phyloP scores from a whole-genome alignment of 192 early-diverging fungal genomes.

The Coemansia sp. region DNA sequence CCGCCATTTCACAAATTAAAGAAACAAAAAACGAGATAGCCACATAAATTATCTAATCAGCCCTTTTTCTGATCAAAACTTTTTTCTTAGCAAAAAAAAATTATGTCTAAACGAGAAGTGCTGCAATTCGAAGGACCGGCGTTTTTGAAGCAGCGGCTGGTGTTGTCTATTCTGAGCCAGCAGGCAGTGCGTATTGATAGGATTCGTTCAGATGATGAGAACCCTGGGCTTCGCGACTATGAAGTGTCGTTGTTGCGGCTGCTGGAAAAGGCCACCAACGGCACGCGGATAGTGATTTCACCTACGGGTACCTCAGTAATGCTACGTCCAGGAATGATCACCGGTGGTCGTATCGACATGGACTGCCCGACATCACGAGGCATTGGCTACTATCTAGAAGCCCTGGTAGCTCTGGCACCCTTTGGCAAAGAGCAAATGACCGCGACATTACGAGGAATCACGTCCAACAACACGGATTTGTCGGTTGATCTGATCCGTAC shows the following conservation, averaged over 20 bases:
- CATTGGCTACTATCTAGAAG: conserved; percentile 95
- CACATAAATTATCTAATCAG: no score
- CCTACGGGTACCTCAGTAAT: conserved; percentile 85
- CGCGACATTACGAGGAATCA: conserved; percentile 85
- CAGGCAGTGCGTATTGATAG: conserved; percentile 82
- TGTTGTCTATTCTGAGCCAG: conserved; percentile 82
- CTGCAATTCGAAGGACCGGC: conserved; percentile 74
- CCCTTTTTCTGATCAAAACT: conserved; percentile 1
- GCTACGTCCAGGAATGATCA: conserved; percentile 86
- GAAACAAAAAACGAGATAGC: conserved; percentile 2
- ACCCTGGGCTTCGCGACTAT: conserved; percentile 88
- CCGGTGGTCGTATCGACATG: conserved; percentile 79
- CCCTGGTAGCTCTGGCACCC: conserved; percentile 85
- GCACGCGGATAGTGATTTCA: conserved; percentile 86
- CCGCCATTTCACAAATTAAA: conserved; percentile 23
- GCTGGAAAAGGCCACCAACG: conserved; percentile 92
- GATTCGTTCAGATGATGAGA: conserved; percentile 81
- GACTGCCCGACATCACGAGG: conserved; percentile 82
- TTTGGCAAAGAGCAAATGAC: conserved; percentile 86
- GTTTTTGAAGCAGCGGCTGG: conserved; percentile 84
- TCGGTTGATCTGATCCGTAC: conserved; percentile 92
- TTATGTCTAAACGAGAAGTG: conserved; percentile 44
- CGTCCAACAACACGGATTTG: conserved; percentile 88
- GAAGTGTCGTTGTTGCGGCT: conserved; percentile 87
- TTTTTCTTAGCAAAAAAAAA: conserved; percentile 3